A percentile compares a stretch with the other conserved stretches of the same genome.
Evolutionary conservation across 2,329 filamentous ascomycete genomes (phyloP).

Genomic region (Cytospora mali): DNA sequence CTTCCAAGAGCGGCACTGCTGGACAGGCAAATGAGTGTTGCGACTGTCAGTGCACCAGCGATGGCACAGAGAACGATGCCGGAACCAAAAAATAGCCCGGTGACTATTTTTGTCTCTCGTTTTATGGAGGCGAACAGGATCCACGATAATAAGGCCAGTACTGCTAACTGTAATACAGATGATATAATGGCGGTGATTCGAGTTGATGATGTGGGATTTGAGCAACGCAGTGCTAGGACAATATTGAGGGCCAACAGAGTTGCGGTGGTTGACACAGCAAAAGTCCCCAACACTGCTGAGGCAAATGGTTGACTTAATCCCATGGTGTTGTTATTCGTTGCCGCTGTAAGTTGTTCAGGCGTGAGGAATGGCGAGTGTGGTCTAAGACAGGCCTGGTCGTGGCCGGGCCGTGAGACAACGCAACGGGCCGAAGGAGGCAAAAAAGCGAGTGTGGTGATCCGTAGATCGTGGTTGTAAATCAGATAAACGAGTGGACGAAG

Average conservation of each 20-base stretch:
- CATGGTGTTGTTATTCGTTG: conserved; percentile 21
- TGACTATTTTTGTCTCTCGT: conserved; percentile 33
- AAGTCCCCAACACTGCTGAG: conserved; percentile 40
- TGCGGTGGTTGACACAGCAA: conserved; percentile 43
- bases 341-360: conserved; percentile 21
- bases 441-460: conserved; percentile 19
- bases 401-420: conserved; percentile 16
- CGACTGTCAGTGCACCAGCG: conserved; percentile 49
- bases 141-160: conserved; percentile 40
- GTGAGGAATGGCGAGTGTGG: conserved; percentile 23
- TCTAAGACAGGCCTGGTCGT: conserved; percentile 21
- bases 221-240: conserved; percentile 42
- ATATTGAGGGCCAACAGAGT: conserved; percentile 45
- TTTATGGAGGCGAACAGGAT: conserved; percentile 37
- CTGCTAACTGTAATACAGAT: conserved; percentile 41
- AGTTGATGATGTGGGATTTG: conserved; percentile 36
- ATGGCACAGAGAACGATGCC: conserved; percentile 46
- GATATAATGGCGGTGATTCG: conserved; percentile 43
- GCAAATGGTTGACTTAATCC: conserved; percentile 31
- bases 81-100: conserved; percentile 41
- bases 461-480: conserved; percentile 25
- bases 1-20: conserved; percentile 40
- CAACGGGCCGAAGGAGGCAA: conserved; percentile 17
- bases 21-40: conserved; percentile 46
- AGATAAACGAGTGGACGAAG: conserved; percentile 29